phyloP scores from a whole-genome alignment of 306 rosid genomes.

The Citrullus amarus region DNA sequence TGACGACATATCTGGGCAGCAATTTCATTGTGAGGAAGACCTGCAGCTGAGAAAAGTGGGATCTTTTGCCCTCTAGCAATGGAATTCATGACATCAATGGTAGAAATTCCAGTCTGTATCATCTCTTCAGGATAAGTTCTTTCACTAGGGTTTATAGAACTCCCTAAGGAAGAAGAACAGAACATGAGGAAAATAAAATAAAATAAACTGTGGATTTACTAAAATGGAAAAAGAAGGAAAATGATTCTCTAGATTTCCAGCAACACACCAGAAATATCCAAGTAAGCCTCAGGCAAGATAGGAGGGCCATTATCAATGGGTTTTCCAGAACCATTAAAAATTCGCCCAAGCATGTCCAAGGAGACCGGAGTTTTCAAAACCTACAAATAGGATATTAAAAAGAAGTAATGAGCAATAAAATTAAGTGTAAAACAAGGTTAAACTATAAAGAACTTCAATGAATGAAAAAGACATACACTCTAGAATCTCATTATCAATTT shows the following conservation, averaged over 20 bases:
- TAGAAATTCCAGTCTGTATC: conserved; percentile 98
- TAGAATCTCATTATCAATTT: background rate
- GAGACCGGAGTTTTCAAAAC: conserved; percentile 99
- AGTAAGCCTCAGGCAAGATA: conserved; percentile 95
- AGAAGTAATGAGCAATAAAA: conserved; percentile 8
- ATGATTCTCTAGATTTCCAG: background rate
- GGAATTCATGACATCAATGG: conserved; percentile 98
- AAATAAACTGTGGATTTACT: background rate
- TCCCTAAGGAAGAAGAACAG: conserved; percentile 38
- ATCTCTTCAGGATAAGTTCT: conserved; percentile 99
- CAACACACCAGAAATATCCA: conserved; percentile 84
- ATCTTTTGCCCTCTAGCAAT: conserved; percentile 99
- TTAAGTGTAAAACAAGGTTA: conserved; percentile 9
- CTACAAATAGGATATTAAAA: conserved; percentile 19
- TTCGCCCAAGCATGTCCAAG: conserved; percentile 94
- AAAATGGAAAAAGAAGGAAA: background rate
- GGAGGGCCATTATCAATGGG: conserved; percentile 99
- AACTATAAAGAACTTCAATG: background rate
- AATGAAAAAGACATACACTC: background rate
- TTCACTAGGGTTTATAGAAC: conserved; percentile 99
- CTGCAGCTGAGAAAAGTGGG: conserved; percentile 98
- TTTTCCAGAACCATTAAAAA: conserved; percentile 98
- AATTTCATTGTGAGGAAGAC: conserved; percentile 98
- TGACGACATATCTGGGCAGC: conserved; percentile 99
- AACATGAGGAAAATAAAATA: background rate